Evolutionary conservation across 179 eudicot genomes (phyloP).

Genomic region (Beta lomatogona): DNA sequence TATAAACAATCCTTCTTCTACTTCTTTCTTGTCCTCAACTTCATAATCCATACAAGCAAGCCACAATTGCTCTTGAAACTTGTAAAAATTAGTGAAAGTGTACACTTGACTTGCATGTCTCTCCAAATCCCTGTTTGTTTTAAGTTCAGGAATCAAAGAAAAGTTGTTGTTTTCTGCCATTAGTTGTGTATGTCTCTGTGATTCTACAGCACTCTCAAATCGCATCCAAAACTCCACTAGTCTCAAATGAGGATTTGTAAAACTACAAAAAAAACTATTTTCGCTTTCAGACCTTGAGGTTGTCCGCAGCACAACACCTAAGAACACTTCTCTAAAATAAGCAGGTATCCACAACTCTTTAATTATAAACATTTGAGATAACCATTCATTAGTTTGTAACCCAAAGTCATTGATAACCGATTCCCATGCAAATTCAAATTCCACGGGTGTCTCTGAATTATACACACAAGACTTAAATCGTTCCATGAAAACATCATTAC

Average conservation of each 20-base stretch:
- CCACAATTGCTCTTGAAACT: too few relatives aligned
- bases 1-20: too few relatives aligned
- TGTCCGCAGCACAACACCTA: neutral
- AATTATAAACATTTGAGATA: neutral
- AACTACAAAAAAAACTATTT: neutral
- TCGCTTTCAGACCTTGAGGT: constrained; percentile 15
- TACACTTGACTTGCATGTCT: neutral
- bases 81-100: too few relatives aligned
- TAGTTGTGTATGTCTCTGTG: neutral
- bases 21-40: too few relatives aligned
- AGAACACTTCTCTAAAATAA: neutral
- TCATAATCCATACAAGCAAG: too few relatives aligned
- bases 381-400: neutral
- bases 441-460: neutral
- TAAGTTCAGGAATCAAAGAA: neutral
- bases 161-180: neutral
- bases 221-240: constrained; percentile 13
- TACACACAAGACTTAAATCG: neutral
- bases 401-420: neutral
- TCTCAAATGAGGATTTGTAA: neutral
- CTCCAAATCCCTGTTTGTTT: neutral
- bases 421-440: neutral
- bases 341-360: neutral
- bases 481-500: neutral
- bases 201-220: neutral